A percentile compares a stretch with the other conserved stretches of the same genome.
These are phyloP conservation scores for Rhizomucor miehei DNA, from an alignment of 371 early-diverging fungal species.

Conservation along the genomic window DNA sequence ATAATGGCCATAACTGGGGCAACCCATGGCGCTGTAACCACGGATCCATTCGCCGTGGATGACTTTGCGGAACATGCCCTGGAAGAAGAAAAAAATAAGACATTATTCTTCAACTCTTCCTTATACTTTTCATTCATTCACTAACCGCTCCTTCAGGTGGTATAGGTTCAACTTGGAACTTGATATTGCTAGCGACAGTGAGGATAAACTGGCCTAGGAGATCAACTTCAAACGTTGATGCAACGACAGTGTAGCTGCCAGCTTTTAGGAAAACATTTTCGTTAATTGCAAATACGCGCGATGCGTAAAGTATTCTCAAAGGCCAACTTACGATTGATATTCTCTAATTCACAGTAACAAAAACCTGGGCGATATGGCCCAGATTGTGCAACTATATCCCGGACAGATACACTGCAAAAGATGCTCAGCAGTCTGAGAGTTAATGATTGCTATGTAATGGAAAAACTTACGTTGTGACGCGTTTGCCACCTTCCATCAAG, in stretches of 20 bases:
- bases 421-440: neutral
- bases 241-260: conserved; percentile 73
- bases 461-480: conserved; percentile 52
- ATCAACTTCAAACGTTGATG: conserved; percentile 77
- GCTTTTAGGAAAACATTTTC: conserved; percentile 35
- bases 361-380: conserved; percentile 72
- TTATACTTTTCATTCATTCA: conserved; percentile 10
- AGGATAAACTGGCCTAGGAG: conserved; percentile 67
- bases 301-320: too few species aligned
- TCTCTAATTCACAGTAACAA: conserved; percentile 64
- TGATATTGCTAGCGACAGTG: conserved; percentile 51
- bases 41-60: conserved; percentile 65
- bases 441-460: neutral
- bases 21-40: conserved; percentile 67
- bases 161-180: conserved; percentile 52
- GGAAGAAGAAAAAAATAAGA: neutral
- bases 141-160: conserved; percentile 81
- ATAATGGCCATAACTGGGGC: conserved; percentile 58
- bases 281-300: too few species aligned
- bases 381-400: conserved; percentile 67
- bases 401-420: conserved; percentile 54
- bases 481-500: conserved; percentile 67
- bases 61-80: conserved; percentile 73
- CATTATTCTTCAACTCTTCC: neutral
- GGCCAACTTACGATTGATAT: conserved; percentile 47